A percentile compares a stretch with the other conserved stretches of the same genome.
These are phyloP conservation scores for Globisporangium spinosum DNA, from an alignment of 352 stramenopile species.

Conservation along the genomic window DNA sequence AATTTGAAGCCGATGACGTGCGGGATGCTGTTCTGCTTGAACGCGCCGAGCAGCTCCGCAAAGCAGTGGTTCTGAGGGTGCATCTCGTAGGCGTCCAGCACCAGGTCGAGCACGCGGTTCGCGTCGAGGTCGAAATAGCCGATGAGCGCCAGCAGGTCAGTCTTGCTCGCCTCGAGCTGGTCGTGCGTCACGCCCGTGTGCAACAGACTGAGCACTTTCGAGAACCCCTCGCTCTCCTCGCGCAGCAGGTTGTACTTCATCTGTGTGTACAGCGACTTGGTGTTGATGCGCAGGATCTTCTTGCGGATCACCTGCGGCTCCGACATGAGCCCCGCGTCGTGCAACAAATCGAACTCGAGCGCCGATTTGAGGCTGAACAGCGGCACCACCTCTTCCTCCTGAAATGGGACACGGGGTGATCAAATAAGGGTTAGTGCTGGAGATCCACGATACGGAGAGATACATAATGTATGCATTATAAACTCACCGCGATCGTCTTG, in stretches of 20 bases:
- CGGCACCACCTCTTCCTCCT: slow-evolving; percentile 71
- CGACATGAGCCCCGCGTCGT: slow-evolving; percentile 51
- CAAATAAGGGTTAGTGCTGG: not conserved
- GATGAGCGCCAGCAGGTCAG: slow-evolving; percentile 73
- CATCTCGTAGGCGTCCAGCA: slow-evolving; percentile 91
- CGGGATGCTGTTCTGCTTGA: slow-evolving; percentile 77
- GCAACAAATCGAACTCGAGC: slow-evolving; percentile 75
- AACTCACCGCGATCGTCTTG: slow-evolving; percentile 43
- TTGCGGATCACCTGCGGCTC: slow-evolving; percentile 54
- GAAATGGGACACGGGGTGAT: not conserved
- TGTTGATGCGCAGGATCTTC: slow-evolving; percentile 85
- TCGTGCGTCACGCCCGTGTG: slow-evolving; percentile 63
- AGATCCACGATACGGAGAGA: not conserved
- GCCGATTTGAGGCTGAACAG: slow-evolving; percentile 49
- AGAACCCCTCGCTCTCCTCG: slow-evolving; percentile 96
- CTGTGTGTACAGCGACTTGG: slow-evolving; percentile 91
- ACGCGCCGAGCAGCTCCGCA: slow-evolving; percentile 57
- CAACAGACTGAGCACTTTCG: slow-evolving; percentile 88
- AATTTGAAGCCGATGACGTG: slow-evolving; percentile 94
- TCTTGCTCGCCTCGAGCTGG: slow-evolving; percentile 65
- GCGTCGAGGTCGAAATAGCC: slow-evolving; percentile 95
- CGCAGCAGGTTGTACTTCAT: slow-evolving; percentile 96
- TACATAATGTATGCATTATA: not conserved
- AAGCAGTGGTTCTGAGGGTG: slow-evolving; percentile 80
- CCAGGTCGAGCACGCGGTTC: slow-evolving; percentile 93